These are phyloP conservation scores for Platanthera guangdongensis DNA, from an alignment of 106 monocot genomes.

Conservation along the genomic window DNA sequence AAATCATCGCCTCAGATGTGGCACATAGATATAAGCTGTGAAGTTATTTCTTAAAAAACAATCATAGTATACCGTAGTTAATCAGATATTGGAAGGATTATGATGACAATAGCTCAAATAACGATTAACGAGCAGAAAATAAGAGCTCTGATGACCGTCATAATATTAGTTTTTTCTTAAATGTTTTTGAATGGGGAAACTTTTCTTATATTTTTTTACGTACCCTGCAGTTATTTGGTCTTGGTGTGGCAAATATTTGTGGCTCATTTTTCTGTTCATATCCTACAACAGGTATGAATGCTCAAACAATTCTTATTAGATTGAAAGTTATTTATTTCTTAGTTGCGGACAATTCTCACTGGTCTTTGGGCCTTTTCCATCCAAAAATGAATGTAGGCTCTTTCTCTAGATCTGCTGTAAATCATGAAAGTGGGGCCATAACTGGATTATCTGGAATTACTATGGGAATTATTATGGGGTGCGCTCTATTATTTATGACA, in stretches of 20 bases:
- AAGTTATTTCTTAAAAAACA: not conserved
- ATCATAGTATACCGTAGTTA: not conserved
- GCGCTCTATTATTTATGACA: slow-evolving; percentile 91
- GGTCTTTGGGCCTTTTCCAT: not conserved
- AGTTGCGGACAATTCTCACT: not conserved
- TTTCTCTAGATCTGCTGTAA: slow-evolving; percentile 98
- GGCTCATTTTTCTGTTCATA: slow-evolving; percentile 90
- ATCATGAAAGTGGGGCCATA: slow-evolving; percentile 93
- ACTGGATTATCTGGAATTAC: slow-evolving; percentile 88
- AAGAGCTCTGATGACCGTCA: no score
- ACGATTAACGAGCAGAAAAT: no score
- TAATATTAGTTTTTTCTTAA: not conserved
- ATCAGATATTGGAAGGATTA: no score
- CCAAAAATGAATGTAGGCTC: slow-evolving; percentile 53
- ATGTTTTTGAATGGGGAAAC: not conserved
- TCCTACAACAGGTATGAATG: slow-evolving; percentile 71
- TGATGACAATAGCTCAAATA: no score
- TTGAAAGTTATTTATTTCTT: not conserved
- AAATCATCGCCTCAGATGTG: not conserved
- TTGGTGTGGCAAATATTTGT: slow-evolving; percentile 91
- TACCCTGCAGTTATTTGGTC: slow-evolving; percentile 74
- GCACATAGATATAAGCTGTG: not conserved
- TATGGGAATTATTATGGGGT: slow-evolving; percentile 84
- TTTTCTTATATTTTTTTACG: not conserved
- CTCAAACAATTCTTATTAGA: not conserved